A percentile compares a stretch with the other conserved stretches of the same genome.
Conservation (phyloP, 164 flowering plant species). For the Cinnamomum micranthum region DNA sequence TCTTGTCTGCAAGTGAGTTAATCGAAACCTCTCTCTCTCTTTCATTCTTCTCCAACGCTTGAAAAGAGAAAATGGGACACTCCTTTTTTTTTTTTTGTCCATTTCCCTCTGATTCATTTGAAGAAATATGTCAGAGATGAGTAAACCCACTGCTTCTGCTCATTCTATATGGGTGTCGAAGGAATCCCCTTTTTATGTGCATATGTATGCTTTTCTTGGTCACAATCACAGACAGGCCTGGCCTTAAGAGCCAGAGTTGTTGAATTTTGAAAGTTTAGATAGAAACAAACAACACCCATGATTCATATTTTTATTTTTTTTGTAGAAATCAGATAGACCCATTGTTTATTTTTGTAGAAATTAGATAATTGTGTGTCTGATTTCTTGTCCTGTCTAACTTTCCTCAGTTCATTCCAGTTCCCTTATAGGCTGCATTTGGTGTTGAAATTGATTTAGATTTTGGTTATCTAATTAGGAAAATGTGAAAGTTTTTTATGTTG, state of each 20-base stretch:
- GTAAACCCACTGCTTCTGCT: background rate
- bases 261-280: background rate
- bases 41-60: background rate
- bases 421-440: background rate
- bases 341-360: background rate
- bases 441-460: background rate
- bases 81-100: background rate
- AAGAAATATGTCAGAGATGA: background rate
- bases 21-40: background rate
- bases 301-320: no score
- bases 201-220: background rate
- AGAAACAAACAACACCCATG: background rate
- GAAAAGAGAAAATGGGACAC: no score
- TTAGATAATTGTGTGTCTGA: background rate
- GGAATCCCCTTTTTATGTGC: background rate
- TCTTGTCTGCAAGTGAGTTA: constrained; percentile 32
- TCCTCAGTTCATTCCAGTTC: background rate
- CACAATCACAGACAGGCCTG: background rate
- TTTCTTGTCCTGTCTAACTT: background rate
- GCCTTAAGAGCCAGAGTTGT: background rate
- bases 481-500: no score
- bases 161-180: background rate
- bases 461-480: no score
- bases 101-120: background rate
- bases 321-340: no score